phyloP scores from a whole-genome alignment of 2,329 filamentous ascomycete species.

The Albophoma yamanashiensis region DNA sequence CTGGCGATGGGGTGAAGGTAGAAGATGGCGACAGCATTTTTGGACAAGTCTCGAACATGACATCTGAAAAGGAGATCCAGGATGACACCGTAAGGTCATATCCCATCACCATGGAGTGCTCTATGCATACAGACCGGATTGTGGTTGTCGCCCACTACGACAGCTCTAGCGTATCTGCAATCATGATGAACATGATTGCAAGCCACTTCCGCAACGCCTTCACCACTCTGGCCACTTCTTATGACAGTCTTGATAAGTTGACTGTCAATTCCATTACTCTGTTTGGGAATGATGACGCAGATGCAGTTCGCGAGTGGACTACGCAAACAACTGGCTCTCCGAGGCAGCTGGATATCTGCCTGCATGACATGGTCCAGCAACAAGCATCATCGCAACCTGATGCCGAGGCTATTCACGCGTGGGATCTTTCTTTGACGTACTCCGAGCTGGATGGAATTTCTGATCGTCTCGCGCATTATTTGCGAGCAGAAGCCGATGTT shows the following conservation, averaged over 20 bases:
- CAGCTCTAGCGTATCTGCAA: neutral
- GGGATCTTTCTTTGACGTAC: neutral
- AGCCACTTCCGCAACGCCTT: neutral
- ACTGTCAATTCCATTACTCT: neutral
- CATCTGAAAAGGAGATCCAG: neutral
- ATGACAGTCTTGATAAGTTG: neutral
- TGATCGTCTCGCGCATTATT: neutral
- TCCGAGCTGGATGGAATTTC: neutral
- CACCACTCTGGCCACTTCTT: neutral
- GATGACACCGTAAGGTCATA: neutral
- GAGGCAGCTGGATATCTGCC: neutral
- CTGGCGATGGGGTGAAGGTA: neutral
- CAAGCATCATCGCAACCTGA: neutral
- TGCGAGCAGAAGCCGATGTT: neutral
- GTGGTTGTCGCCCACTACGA: neutral
- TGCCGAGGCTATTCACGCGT: neutral
- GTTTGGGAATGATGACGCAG: neutral
- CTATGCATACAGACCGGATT: neutral
- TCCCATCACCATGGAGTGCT: slow-evolving; percentile 1
- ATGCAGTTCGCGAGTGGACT: neutral
- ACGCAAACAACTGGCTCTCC: neutral
- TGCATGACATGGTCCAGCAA: neutral
- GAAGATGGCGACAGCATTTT: neutral
- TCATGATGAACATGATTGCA: neutral
- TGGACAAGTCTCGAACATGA: neutral